Evolutionary conservation across 208 protist species (phyloP).

Genomic region (Leishmania guyanensis): DNA sequence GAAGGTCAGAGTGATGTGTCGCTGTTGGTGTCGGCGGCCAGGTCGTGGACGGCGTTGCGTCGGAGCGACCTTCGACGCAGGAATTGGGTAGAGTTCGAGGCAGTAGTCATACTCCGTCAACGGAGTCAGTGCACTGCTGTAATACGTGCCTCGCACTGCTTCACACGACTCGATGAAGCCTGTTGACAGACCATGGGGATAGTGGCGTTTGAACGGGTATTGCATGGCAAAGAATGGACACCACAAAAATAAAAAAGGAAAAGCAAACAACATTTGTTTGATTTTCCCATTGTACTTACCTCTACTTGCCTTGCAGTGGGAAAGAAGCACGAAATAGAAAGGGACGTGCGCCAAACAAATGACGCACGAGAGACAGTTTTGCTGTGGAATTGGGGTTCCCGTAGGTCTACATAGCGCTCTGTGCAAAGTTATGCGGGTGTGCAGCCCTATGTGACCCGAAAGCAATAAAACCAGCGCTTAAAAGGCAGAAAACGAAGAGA

Average conservation of each 20-base stretch:
- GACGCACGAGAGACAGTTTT: neutral
- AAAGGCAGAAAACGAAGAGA: neutral
- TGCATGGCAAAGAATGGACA: neutral
- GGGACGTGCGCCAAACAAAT: neutral
- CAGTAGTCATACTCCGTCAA: neutral
- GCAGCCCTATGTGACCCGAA: neutral
- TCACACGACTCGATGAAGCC: neutral
- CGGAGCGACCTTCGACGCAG: too few relatives aligned
- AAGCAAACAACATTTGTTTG: neutral
- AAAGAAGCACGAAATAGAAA: conserved; percentile 24
- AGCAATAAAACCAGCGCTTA: neutral
- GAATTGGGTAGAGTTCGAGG: neutral
- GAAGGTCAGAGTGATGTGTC: neutral
- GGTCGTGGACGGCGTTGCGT: neutral
- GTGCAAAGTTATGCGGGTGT: neutral
- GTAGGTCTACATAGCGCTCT: neutral
- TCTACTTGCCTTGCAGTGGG: neutral
- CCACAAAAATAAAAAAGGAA: neutral
- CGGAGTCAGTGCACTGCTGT: neutral
- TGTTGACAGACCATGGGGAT: neutral
- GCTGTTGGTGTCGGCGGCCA: too few relatives aligned
- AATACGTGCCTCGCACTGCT: neutral
- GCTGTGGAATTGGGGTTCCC: neutral
- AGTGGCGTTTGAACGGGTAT: neutral
- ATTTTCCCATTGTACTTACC: neutral